Percentiles rank a stretch among this genome's conserved stretches.
phyloP scores from a whole-genome alignment of 306 rosid species.

The Spatholobus suberectus region DNA sequence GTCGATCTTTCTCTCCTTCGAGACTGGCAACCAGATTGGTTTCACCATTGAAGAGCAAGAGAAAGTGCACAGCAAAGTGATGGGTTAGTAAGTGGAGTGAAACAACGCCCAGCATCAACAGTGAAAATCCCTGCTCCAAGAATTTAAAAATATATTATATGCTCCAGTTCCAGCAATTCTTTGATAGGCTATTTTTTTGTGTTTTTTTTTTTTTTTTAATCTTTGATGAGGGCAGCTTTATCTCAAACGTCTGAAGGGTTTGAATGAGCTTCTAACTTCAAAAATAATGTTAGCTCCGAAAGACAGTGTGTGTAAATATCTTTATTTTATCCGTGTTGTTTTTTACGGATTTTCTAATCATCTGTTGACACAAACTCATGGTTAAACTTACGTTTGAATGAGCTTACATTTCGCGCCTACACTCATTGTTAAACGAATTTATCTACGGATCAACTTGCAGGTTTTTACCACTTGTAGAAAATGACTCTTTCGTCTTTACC shows the following conservation, averaged over 20 bases:
- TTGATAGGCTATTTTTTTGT: too few species aligned
- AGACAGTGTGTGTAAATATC: background rate
- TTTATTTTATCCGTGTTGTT: background rate
- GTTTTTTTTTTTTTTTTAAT: background rate
- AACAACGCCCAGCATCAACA: constrained; percentile 64
- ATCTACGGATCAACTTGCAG: background rate
- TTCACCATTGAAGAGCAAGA: constrained; percentile 80
- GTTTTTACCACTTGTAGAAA: background rate
- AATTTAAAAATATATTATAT: constrained; percentile 33
- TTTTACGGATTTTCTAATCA: background rate
- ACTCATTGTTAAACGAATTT: background rate
- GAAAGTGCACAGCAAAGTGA: constrained; percentile 54
- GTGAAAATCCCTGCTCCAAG: constrained; percentile 56
- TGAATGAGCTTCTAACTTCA: background rate
- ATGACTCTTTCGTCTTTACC: background rate
- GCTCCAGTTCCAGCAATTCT: background rate
- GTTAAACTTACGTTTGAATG: background rate
- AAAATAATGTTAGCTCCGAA: background rate
- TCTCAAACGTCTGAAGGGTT: background rate
- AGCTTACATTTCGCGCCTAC: background rate
- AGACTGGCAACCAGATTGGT: constrained; percentile 77
- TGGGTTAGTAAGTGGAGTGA: constrained; percentile 58
- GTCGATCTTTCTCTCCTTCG: constrained; percentile 86
- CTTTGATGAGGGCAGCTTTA: too few species aligned
- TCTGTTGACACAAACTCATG: background rate